A percentile compares a stretch with the other conserved stretches of the same genome.
phyloP scores from a whole-genome alignment of 345 rosid genomes.

The Rhodomyrtus tomentosa region DNA sequence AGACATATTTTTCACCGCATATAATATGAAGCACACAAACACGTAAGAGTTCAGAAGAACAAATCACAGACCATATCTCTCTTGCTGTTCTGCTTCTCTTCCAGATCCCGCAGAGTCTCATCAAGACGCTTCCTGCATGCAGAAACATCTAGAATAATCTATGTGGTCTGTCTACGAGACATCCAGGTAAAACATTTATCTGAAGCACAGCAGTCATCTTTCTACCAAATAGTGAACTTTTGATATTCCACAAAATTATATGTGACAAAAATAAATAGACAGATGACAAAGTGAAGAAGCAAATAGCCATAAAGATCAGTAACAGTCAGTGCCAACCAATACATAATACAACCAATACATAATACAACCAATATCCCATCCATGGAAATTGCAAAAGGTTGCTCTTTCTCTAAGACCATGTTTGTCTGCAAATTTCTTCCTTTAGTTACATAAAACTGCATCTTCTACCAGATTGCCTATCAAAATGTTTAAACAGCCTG shows the following conservation, averaged over 20 bases:
- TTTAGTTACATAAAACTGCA: not conserved
- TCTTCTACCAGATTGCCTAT: not conserved
- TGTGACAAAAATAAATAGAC: not conserved
- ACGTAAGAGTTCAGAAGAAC: not conserved
- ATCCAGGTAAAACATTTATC: not conserved
- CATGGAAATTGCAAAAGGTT: not conserved
- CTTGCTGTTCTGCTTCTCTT: constrained; percentile 86
- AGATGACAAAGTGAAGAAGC: not conserved
- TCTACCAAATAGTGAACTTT: not conserved
- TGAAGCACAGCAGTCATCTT: not conserved
- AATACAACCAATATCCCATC: not conserved
- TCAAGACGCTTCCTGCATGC: constrained; percentile 80
- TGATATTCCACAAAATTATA: not conserved
- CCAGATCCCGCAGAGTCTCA: constrained; percentile 76
- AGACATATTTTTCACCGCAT: not conserved
- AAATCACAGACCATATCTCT: constrained; percentile 60
- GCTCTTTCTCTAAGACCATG: not conserved
- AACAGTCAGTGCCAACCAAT: not conserved
- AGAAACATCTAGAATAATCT: not conserved
- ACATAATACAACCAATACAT: not conserved
- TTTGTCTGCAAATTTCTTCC: not conserved
- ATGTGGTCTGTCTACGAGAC: not conserved
- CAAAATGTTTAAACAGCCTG: not conserved
- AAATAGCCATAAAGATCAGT: not conserved
- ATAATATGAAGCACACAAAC: not conserved